Evolutionary conservation across 164 flowering plant species (phyloP), one percentile per base, ranked within the genome.

Genomic region (Liquidambar formosana): DNA sequence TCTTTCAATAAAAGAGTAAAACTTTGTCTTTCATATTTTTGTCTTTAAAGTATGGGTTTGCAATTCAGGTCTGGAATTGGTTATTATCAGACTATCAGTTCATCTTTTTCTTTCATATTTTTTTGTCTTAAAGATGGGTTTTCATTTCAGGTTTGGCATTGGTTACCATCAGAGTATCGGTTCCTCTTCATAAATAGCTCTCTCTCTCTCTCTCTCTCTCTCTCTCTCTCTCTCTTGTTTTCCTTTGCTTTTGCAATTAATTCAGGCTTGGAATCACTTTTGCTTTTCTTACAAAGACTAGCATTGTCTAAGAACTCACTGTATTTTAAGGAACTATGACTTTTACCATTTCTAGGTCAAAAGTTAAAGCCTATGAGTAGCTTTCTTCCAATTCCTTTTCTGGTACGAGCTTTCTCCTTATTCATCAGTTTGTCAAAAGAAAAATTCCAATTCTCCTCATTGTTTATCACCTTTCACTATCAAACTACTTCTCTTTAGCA

Each of bases 341-440:
- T 43, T 56, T 65, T 65, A 75, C 63, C 47, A 58, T 58, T 28
- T 49, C 0, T 21, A 67, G 69, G 77, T 69, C 75, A 72, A 75
- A 78, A 79, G 57, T 45, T 43, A 71, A 57, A 64, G 64, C 57
- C 48, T 23, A n/a, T 53, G 44, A 0, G 41, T 49, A 27, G 59
- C 66, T 75, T 65, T 65, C 68, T 33, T 57, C 44, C 12, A 1
- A 21, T 48, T 43, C 70, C 57, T 74, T 72, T 74, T 68, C 54
- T 45, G 47, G 73, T 63, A 23, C 13, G 67, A 54, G 53, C 54
- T 59, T 64, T 69, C 65, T 70, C 41, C 21, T 56, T n/a, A n/a
- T n/a, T 26, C 13, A 44, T 58, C 61, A 33, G 25, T 68, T 71
- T 59, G 70, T 65, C 67, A 78, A 80, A 75, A 75, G 77, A 60